Evolutionary conservation across 2,329 filamentous ascomycete species (phyloP), one percentile per base, ranked within the genome.

Genomic region (Podosphaera leucotricha): DNA sequence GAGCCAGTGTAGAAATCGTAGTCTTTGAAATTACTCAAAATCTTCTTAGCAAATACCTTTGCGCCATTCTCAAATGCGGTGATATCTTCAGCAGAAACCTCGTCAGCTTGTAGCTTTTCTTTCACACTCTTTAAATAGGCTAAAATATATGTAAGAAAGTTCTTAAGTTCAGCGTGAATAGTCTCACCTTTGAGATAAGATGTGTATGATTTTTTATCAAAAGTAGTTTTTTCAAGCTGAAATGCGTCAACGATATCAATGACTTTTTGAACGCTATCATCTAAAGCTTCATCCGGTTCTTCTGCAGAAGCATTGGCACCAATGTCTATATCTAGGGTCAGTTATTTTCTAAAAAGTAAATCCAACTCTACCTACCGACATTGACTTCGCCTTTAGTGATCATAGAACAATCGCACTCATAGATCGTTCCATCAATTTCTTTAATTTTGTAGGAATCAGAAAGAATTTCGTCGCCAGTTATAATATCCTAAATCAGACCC

Each of bases 261-360:
- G 67, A 94, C 86, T 61, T 75, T 75, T 41, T 55, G 45, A 56
- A 92, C 84, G 42, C 92, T 86, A 55, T 76, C 55, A 52, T 62
- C 79, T n/a, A 33, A 33, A 13, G 8, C 6, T 56, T 86, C 83
- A 0, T 77, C 81, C 45, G 68, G 81, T 61, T 80, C 87, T 70
- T 95, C 90, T 49, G 90, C 86, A 56, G 87, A 95, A 56, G 90
- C 82, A 66, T 98, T 98, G 70, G 86, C 90, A 63, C 90, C 90
- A 58, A 72, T 90, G 64, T 90, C 80, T 84, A 46, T 26, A 45
- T 21, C 38, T 35, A 22, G 36, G 43, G 48, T 55, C 41, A 53
- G 50, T 37, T n/a, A 15, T 24, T 26, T 43, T 37, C 16, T 3
- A 43, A 24, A n/a, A 36, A 11, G 8, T 36, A 7, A 6, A 33